Evolutionary conservation across 495 filamentous ascomycete genomes (phyloP).

Genomic region (Cairneyella variabilis): DNA sequence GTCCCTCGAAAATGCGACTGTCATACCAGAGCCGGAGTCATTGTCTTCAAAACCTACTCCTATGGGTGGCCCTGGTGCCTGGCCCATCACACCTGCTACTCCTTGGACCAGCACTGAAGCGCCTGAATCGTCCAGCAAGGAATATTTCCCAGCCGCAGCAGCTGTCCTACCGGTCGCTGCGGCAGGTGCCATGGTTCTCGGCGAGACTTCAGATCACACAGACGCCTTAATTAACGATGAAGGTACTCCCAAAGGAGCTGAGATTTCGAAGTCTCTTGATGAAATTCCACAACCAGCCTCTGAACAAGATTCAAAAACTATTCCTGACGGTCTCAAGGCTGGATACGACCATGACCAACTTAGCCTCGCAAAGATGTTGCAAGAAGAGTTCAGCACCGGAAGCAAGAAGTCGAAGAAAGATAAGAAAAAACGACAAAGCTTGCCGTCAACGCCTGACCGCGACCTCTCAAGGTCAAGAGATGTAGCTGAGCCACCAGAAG

Average conservation of each 20-base stretch:
- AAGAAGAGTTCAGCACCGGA: constrained; percentile 31
- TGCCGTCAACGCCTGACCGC: constrained; percentile 25
- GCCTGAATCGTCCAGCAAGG: constrained; percentile 3
- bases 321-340: constrained; percentile 20
- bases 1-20: not conserved
- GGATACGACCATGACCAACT: constrained; percentile 21
- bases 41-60: constrained; percentile 17
- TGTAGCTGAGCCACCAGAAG: constrained; percentile 14
- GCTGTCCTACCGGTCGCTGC: constrained; percentile 4
- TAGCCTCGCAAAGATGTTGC: constrained; percentile 21
- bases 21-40: not conserved
- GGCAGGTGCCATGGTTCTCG: constrained; percentile 4
- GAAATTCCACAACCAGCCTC: not conserved
- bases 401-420: constrained; percentile 40
- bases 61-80: constrained; percentile 24
- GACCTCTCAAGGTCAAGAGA: constrained; percentile 30
- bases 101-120: constrained; percentile 5
- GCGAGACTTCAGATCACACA: not conserved
- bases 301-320: not conserved
- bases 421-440: constrained; percentile 30
- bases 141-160: constrained; percentile 12
- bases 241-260: not conserved
- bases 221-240: not conserved
- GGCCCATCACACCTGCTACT: constrained; percentile 11
- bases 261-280: not conserved